Conservation (phyloP, 805 yeast species). For the Lipomyces chichibuensis region DNA sequence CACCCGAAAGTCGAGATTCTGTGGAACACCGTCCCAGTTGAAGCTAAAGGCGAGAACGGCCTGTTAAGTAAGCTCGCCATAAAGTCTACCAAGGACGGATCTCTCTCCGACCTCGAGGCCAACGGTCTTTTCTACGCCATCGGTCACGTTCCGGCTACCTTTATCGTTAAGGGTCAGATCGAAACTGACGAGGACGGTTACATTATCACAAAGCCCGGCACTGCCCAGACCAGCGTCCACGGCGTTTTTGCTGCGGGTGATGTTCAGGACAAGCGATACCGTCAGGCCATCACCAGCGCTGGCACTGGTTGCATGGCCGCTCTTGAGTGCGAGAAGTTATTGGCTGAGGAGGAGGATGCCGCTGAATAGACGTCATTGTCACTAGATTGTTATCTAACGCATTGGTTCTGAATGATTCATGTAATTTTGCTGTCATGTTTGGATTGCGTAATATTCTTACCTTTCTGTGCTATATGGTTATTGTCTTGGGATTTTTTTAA, state of each 20-base stretch:
- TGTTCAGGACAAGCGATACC: slow-evolving; percentile 93
- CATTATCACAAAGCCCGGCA: slow-evolving; percentile 85
- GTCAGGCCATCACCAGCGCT: slow-evolving; percentile 99
- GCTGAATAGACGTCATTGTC: slow-evolving; percentile 15
- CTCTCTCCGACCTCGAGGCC: slow-evolving; percentile 68
- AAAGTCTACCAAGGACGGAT: slow-evolving; percentile 72
- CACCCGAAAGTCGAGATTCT: slow-evolving; percentile 90
- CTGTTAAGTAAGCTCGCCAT: slow-evolving; percentile 66
- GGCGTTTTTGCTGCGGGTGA: slow-evolving; percentile 99
- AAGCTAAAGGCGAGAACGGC: slow-evolving; percentile 94
- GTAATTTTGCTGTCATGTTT: background rate
- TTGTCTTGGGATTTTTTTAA: background rate
- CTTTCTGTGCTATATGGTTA: background rate
- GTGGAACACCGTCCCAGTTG: slow-evolving; percentile 80
- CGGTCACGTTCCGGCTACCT: slow-evolving; percentile 96
- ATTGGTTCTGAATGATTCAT: background rate
- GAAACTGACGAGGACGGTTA: slow-evolving; percentile 88
- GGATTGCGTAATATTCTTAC: background rate
- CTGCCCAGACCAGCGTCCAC: slow-evolving; percentile 78
- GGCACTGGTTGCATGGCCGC: slow-evolving; percentile 99
- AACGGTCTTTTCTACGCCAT: slow-evolving; percentile 97
- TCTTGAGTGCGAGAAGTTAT: slow-evolving; percentile 83
- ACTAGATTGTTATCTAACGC: background rate
- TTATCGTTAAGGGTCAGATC: slow-evolving; percentile 72
- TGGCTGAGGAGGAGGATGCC: slow-evolving; percentile 57